Percentiles rank a stretch among this genome's conserved stretches.
Conservation (phyloP, 345 rosid genomes). For the Salix brachista region DNA sequence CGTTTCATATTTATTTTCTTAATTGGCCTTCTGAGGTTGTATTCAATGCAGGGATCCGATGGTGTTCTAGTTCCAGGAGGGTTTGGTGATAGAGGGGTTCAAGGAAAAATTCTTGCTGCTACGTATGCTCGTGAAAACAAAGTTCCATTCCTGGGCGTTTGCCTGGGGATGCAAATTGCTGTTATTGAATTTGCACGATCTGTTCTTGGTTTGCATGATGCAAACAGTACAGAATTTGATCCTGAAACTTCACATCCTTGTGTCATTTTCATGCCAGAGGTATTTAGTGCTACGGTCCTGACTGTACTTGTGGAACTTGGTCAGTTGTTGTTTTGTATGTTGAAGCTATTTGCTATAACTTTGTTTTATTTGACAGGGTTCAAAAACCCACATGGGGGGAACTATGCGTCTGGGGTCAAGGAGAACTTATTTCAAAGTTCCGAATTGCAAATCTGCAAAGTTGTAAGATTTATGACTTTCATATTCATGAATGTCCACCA, state of each 20-base stretch:
- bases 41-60: constrained; percentile 62
- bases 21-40: constrained; percentile 1
- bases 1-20: background rate
- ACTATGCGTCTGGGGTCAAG: constrained; percentile 97
- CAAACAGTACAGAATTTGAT: constrained; percentile 88
- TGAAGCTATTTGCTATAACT: background rate
- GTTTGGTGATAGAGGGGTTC: constrained; percentile 95
- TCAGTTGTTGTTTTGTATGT: background rate
- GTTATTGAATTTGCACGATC: constrained; percentile 94
- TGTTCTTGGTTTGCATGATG: constrained; percentile 71
- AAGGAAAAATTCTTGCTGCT: constrained; percentile 93
- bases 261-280: constrained; percentile 97
- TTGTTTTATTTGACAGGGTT: constrained; percentile 52
- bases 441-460: constrained; percentile 74
- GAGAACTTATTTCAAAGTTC: constrained; percentile 61
- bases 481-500: background rate
- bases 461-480: constrained; percentile 41
- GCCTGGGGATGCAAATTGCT: constrained; percentile 98
- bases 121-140: constrained; percentile 86
- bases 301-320: background rate
- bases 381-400: constrained; percentile 97
- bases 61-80: constrained; percentile 97
- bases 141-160: constrained; percentile 89
- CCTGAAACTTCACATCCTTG: constrained; percentile 69
- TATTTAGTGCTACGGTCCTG: constrained; percentile 14